Evolutionary conservation across 331 rosid genomes (phyloP), one percentile per base, ranked within the genome.

Genomic region (Telfairia occidentalis): DNA sequence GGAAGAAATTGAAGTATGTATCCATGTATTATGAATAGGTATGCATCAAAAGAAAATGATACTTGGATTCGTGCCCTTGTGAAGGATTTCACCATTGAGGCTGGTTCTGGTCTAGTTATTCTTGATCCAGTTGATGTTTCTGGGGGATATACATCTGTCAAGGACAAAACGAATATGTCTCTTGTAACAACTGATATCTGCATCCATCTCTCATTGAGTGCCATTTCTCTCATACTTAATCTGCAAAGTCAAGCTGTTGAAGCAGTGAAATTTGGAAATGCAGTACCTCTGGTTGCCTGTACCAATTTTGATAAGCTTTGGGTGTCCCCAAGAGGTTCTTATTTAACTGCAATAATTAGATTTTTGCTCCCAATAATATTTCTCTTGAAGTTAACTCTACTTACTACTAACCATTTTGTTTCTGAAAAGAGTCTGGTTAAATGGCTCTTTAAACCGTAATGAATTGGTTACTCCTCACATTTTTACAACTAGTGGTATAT

Each of bases 61-160:
- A 87, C 93, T 50, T 95, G 99, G 97, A 87, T 95, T 78, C 89
- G 93, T 82, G 92, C 99, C 74, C 80, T 95, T 81, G 86, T 89
- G 83, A 95, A 95, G 86, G 99, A 92, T 88, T 90, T 95, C 78
- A 85, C 90, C 42, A 82, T 90, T 65, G 99, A 95, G 87, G 89
- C 97, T 83, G 99, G 96, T 81, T 95, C 99, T 84, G 97, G 97
- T 78, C 93, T 92, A 81, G 77, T 84, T 78, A 87, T 95, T 84
- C 90, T 95, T 73, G 92, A 95, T 83, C 99, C 99, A 28, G 96
- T 90, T 75, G 99, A 95, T 83, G 81, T 95, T 73, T 91, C 99
- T 16, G 99, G 89, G 77, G 99, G 99, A 69, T 95, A 86, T 75
- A 95, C 99, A 76, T 95, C 97, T 49, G 90, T 92, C 37, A 95